A percentile compares a stretch with the other conserved stretches of the same genome.
phyloP scores from a whole-genome alignment of 1,284 basidiomycete species.

The Fomitiporia mediterranea region DNA sequence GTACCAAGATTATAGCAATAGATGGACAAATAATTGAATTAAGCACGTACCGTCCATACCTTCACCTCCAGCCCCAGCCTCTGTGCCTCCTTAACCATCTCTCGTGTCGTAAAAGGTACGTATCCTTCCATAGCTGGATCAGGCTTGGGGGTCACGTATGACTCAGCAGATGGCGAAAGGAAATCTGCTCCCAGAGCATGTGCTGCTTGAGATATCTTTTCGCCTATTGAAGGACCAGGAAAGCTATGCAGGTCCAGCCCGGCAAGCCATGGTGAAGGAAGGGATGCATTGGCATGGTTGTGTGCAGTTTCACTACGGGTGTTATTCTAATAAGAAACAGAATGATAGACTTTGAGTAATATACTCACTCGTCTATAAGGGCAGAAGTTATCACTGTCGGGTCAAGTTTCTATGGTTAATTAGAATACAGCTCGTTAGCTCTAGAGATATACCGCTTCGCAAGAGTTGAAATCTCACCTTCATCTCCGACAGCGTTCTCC shows the following conservation, averaged over 20 bases:
- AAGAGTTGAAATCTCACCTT: conserved; percentile 39
- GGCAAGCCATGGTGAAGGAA: conserved; percentile 54
- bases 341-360: background rate
- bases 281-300: conserved; percentile 32
- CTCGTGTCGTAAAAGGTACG: conserved; percentile 56
- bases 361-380: conserved; percentile 52
- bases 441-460: background rate
- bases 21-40: no score
- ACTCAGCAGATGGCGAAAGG: conserved; percentile 57
- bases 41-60: conserved; percentile 63
- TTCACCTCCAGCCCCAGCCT: conserved; percentile 56
- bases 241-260: conserved; percentile 55
- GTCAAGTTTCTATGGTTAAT: conserved; percentile 41
- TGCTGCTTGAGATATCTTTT: conserved; percentile 61
- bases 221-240: conserved; percentile 48
- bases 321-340: background rate
- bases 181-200: conserved; percentile 60
- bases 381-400: conserved; percentile 51
- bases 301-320: conserved; percentile 39
- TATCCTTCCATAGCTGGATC: conserved; percentile 47
- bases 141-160: conserved; percentile 33
- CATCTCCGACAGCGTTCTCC: conserved; percentile 67
- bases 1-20: background rate
- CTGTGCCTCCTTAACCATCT: conserved; percentile 67
- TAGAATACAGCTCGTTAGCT: no score